Evolutionary conservation across 1,284 basidiomycete species (phyloP).

Genomic region (Peniophora sp.): DNA sequence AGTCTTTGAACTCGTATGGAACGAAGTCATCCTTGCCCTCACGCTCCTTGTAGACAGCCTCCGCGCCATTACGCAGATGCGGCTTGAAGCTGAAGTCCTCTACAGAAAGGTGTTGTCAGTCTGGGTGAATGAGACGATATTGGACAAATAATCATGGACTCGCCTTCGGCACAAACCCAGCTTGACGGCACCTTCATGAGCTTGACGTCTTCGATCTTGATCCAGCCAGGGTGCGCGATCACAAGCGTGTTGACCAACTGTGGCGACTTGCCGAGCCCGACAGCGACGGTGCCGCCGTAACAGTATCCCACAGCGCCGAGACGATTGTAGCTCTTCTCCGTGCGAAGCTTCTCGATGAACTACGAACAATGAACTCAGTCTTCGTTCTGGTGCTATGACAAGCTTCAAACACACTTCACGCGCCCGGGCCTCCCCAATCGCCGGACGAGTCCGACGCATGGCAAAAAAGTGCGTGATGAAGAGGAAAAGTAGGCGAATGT

Average conservation of each 20-base stretch:
- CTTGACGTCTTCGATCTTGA: slow-evolving; percentile 29
- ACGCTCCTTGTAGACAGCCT: slow-evolving; percentile 34
- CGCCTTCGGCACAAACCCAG: slow-evolving; percentile 54
- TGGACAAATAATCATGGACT: no score
- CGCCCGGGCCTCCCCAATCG: slow-evolving; percentile 29
- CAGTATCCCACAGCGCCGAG: slow-evolving; percentile 63
- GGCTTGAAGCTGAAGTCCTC: slow-evolving; percentile 43
- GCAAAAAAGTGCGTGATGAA: slow-evolving; percentile 23
- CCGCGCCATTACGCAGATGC: slow-evolving; percentile 29
- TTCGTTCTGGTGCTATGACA: no score
- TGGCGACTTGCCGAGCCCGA: slow-evolving; percentile 31
- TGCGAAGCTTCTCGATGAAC: slow-evolving; percentile 27
- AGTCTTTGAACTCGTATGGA: slow-evolving; percentile 47
- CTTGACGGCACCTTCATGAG: slow-evolving; percentile 43
- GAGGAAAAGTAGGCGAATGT: slow-evolving; percentile 23
- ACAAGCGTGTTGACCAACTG: slow-evolving; percentile 38
- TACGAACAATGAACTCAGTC: no score
- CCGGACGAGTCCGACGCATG: slow-evolving; percentile 29
- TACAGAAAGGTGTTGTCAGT: no score
- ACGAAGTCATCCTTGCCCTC: slow-evolving; percentile 34
- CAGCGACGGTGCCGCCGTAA: slow-evolving; percentile 42
- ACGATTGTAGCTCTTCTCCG: slow-evolving; percentile 46
- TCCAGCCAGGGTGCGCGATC: slow-evolving; percentile 46
- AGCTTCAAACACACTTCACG: no score
- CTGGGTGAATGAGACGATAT: no score